Percentiles rank a stretch among this genome's conserved stretches.
Evolutionary conservation across 75 land plant species (phyloP).

Genomic region (Pinus taeda): DNA sequence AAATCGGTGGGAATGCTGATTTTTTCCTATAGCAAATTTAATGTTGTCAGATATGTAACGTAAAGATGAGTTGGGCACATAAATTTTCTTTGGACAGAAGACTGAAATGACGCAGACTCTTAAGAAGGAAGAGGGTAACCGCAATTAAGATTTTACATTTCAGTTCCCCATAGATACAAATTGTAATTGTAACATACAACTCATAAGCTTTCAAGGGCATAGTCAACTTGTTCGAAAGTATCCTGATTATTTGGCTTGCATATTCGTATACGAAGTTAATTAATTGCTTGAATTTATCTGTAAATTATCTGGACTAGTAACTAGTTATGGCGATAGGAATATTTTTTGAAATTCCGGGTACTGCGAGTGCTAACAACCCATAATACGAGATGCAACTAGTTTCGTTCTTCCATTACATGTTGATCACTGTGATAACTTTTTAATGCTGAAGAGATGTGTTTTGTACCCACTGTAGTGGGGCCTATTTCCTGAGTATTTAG

Average conservation of each 20-base stretch:
- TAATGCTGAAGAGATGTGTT: background rate
- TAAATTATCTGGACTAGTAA: background rate
- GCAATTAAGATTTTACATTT: background rate
- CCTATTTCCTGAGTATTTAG: background rate
- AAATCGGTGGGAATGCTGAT: constrained; percentile 50
- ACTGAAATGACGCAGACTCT: background rate
- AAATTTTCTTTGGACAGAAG: background rate
- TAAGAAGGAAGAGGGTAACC: no score
- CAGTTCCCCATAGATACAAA: background rate
- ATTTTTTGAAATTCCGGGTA: background rate
- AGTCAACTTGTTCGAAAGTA: background rate
- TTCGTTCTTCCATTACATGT: background rate
- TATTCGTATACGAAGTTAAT: background rate
- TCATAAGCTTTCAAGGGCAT: background rate
- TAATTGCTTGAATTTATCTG: background rate
- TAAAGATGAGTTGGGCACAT: background rate
- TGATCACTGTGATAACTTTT: background rate
- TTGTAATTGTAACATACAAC: background rate
- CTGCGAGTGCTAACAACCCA: background rate
- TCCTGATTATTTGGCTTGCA: background rate
- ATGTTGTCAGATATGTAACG: background rate
- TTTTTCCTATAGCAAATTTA: constrained; percentile 17
- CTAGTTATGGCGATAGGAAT: background rate
- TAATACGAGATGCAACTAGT: background rate
- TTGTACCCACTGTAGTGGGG: background rate